phyloP scores from a whole-genome alignment of 306 rosid species.

The Quillaja saponaria region DNA sequence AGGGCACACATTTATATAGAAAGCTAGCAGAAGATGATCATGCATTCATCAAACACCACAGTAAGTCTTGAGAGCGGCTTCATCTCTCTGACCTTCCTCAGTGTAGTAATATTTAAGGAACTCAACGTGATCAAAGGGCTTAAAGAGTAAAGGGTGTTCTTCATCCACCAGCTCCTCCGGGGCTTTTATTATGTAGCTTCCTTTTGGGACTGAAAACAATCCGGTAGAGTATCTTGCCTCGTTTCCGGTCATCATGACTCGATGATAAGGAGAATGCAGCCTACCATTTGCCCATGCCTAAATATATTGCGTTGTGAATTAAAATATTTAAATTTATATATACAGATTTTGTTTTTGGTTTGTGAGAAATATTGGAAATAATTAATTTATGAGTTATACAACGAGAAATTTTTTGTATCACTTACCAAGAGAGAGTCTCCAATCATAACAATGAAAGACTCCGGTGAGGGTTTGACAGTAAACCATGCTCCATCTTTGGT shows the following conservation, averaged over 20 bases:
- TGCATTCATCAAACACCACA: conserved; percentile 47
- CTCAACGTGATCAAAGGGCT: conserved; percentile 57
- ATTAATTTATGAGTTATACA: too few relatives aligned
- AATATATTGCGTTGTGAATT: too few relatives aligned
- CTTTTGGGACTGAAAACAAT: conserved; percentile 59
- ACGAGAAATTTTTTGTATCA: too few relatives aligned
- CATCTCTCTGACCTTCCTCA: conserved; percentile 45
- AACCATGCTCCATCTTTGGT: conserved; percentile 79
- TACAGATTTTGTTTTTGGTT: too few relatives aligned
- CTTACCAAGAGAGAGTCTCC: conserved; percentile 68
- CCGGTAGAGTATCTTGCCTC: conserved; percentile 64
- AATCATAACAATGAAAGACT: conserved; percentile 54
- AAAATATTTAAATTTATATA: too few relatives aligned
- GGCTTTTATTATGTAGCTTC: conserved; percentile 49
- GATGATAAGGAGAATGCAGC: conserved; percentile 55
- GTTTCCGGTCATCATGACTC: conserved; percentile 71
- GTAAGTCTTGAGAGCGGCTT: conserved; percentile 43
- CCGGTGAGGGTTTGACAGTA: conserved; percentile 47
- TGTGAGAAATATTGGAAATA: background rate
- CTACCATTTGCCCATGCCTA: conserved; percentile 85
- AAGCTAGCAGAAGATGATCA: too few relatives aligned
- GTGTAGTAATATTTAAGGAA: conserved; percentile 48
- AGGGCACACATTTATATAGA: too few relatives aligned
- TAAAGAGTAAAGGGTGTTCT: conserved; percentile 62
- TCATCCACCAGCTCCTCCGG: conserved; percentile 71